Evolutionary conservation across 768 basidiomycete species (phyloP), one percentile per base, ranked within the genome.

Genomic region (Russula foetens): DNA sequence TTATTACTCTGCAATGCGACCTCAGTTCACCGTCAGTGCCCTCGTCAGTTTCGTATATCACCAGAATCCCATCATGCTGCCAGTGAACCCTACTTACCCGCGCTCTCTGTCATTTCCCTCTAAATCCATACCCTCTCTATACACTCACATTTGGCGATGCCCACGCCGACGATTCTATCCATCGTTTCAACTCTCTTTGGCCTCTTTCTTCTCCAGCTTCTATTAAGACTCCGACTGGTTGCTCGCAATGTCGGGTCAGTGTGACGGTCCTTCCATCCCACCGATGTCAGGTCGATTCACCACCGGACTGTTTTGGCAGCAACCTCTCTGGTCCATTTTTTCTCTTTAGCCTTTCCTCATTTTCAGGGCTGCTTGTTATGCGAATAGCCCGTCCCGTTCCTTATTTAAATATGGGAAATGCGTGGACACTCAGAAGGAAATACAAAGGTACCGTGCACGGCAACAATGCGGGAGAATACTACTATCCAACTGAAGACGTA

Each of bases 271-370:
- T n/a, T n/a, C n/a, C n/a, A n/a, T n/a, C n/a, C n/a, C n/a, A n/a
- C n/a, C n/a, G n/a, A n/a, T n/a, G n/a, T n/a, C n/a, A n/a, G n/a
- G n/a, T n/a, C n/a, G n/a, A n/a, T n/a, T 41, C 17, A 23, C 29
- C 21, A 3, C 7, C 4, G 6, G 28, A 21, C 17, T 53, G n/a
- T n/a, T n/a, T 11, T 33, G 8, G 14, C 9, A 60, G 59, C 38
- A 31, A 61, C 23, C 31, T 61, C 28, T 17, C 60, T 19, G 60
- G 60, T 23, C 35, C 60, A 28, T 44, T 26, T 9, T 45, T 23
- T 19, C 54, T 61, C 29, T 35, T 61, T 7, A 12, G 5, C 9
- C 7, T 17, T 3, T 2, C 2, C 11, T 38, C 47, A 28, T 12
- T 24, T 33, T 17, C 24, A 23, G 53, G 39, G 4, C 39, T 7